phyloP scores from a whole-genome alignment of 176 grass and related monocot genomes.

The Elaeis guineensis region DNA sequence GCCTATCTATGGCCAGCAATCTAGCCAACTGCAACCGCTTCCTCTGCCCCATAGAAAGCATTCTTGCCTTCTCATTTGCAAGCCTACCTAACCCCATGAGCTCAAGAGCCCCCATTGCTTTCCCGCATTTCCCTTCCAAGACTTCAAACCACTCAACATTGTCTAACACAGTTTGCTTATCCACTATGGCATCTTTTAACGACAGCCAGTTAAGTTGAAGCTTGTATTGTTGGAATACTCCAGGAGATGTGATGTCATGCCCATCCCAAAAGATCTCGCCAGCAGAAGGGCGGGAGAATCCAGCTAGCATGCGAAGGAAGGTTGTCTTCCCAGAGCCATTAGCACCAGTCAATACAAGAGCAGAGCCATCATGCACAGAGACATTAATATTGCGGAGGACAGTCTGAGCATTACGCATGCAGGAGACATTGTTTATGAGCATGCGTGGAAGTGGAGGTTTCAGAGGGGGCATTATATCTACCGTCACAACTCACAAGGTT shows the following conservation, averaged over 20 bases:
- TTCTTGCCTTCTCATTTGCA: conserved; percentile 83
- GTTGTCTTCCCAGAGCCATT: conserved; percentile 93
- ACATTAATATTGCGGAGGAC: conserved; percentile 82
- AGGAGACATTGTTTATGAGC: conserved; percentile 66
- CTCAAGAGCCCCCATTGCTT: conserved; percentile 48
- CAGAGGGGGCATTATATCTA: conserved; percentile 39
- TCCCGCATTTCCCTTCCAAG: conserved; percentile 69
- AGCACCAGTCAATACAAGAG: conserved; percentile 73
- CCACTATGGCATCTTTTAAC: conserved; percentile 71
- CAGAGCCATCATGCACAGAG: conserved; percentile 73
- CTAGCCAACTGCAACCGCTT: conserved; percentile 75
- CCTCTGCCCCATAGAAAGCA: conserved; percentile 95
- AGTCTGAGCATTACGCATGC: conserved; percentile 88
- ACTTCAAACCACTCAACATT: conserved; percentile 99
- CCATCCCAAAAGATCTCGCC: conserved; percentile 86
- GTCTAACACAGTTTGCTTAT: conserved; percentile 79
- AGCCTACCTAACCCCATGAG: conserved; percentile 89
- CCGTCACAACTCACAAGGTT: no score
- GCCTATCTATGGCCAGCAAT: conserved; percentile 72
- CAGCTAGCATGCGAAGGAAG: conserved; percentile 81
- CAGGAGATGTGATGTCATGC: conserved; percentile 58
- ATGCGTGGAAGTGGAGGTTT: conserved; percentile 56
- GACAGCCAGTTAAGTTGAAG: conserved; percentile 93
- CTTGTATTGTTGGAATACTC: conserved; percentile 96
- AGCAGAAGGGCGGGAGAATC: conserved; percentile 76